Percentiles rank a stretch among this genome's conserved stretches.
Evolutionary conservation across 192 early-diverging fungal species (phyloP).

Genomic region (Backusella parvicylindrica): DNA sequence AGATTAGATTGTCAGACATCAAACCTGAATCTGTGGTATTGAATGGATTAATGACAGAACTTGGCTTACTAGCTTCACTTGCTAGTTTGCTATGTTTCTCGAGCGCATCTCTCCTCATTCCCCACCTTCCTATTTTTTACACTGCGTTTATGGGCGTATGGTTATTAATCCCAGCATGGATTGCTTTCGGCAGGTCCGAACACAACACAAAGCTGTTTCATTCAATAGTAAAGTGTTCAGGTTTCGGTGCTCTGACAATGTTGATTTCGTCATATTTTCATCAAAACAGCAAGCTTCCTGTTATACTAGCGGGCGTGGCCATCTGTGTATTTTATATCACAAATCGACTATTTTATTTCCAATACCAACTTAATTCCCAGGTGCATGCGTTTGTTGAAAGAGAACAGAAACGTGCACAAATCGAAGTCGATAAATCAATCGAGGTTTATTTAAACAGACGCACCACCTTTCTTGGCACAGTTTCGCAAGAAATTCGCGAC

Average conservation of each 20-base stretch:
- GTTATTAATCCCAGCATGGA: not conserved
- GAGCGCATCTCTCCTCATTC: not conserved
- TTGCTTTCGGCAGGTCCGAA: conserved; percentile 1
- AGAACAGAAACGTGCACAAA: not conserved
- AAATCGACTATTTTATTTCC: not conserved
- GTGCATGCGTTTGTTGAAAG: not conserved
- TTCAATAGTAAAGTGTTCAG: not conserved
- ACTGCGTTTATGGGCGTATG: not conserved
- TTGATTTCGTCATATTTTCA: not conserved
- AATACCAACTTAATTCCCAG: not conserved
- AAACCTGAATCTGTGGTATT: not conserved
- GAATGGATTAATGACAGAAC: not conserved
- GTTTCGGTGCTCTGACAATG: not conserved
- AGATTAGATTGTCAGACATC: not conserved
- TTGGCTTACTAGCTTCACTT: not conserved
- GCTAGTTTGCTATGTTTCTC: not conserved
- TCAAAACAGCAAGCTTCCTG: not conserved
- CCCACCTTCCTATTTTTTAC: not conserved
- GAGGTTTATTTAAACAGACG: not conserved
- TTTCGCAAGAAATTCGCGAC: conserved; percentile 40
- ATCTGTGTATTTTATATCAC: not conserved
- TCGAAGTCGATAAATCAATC: not conserved
- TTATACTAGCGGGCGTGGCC: not conserved
- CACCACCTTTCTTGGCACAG: conserved; percentile 25
- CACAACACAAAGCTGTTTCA: not conserved